A percentile compares a stretch with the other conserved stretches of the same genome.
Evolutionary conservation across 345 rosid genomes (phyloP).

Genomic region (Cardamine chenopodiifolia): DNA sequence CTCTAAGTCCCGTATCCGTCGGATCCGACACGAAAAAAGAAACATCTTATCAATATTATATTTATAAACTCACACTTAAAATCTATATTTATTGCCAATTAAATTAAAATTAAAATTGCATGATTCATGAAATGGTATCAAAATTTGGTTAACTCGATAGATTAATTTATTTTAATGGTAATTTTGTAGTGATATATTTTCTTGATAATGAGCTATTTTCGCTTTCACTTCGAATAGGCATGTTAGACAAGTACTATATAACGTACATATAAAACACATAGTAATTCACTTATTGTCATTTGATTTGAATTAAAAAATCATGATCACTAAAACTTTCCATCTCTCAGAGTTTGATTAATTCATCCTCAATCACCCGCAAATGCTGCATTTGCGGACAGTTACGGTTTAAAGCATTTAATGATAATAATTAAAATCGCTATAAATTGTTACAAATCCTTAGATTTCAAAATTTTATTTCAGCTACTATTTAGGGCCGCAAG

Average conservation of each 20-base stretch:
- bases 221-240: neutral
- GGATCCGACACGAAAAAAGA: conserved; percentile 23
- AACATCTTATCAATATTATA: neutral
- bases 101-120: neutral
- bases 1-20: conserved; percentile 40
- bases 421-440: too few species aligned
- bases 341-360: too few species aligned
- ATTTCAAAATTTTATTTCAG: too few species aligned
- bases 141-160: neutral
- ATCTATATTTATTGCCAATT: neutral
- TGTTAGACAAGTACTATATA: neutral
- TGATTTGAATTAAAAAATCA: neutral
- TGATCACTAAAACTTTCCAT: neutral
- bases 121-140: neutral
- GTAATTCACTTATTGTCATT: neutral
- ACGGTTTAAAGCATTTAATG: too few species aligned
- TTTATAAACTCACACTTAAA: neutral
- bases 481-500: too few species aligned
- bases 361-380: too few species aligned
- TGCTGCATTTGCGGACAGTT: too few species aligned
- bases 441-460: too few species aligned
- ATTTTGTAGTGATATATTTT: neutral
- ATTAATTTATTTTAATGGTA: neutral
- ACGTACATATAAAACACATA: neutral
- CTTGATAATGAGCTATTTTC: neutral